phyloP scores from a whole-genome alignment of 1,139 yeast species.

The Yamadazyma aaseri region DNA sequence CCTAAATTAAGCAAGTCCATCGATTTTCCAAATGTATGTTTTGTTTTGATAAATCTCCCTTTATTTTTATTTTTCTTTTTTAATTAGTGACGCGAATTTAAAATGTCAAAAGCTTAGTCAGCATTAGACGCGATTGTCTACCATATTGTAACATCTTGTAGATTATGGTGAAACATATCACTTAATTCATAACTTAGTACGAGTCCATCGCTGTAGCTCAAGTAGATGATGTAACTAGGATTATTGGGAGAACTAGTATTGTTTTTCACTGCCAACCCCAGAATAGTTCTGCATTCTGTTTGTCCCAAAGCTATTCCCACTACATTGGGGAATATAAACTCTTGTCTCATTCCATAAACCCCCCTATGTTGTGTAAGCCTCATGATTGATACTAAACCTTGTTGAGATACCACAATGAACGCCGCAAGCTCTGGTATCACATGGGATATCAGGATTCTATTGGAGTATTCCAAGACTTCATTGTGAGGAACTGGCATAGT shows the following conservation, averaged over 20 bases:
- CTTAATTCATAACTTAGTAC: conserved; percentile 25
- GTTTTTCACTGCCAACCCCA: conserved; percentile 30
- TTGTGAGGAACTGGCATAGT: conserved; percentile 29
- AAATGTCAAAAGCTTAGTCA: too few species aligned
- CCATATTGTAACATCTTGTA: neutral
- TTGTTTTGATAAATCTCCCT: conserved; percentile 5
- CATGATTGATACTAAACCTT: conserved; percentile 57
- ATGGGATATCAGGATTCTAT: conserved; percentile 52
- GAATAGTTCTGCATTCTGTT: conserved; percentile 31
- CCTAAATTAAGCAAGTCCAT: conserved; percentile 58
- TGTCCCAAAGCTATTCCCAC: conserved; percentile 24
- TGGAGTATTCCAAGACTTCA: conserved; percentile 30
- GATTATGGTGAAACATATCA: neutral
- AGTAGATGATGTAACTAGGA: conserved; percentile 27
- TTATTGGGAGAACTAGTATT: conserved; percentile 11
- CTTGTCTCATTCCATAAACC: conserved; percentile 59
- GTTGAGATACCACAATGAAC: conserved; percentile 54
- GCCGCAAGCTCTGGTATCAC: conserved; percentile 56
- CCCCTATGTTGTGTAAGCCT: conserved; percentile 59
- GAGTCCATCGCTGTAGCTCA: conserved; percentile 36
- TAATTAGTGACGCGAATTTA: conserved; percentile 3
- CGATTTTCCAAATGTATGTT: neutral
- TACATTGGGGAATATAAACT: conserved; percentile 51
- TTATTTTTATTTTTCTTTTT: neutral
- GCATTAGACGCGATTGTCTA: too few species aligned